phyloP scores from a whole-genome alignment of 768 basidiomycete species.

The Naematelia encephala region DNA sequence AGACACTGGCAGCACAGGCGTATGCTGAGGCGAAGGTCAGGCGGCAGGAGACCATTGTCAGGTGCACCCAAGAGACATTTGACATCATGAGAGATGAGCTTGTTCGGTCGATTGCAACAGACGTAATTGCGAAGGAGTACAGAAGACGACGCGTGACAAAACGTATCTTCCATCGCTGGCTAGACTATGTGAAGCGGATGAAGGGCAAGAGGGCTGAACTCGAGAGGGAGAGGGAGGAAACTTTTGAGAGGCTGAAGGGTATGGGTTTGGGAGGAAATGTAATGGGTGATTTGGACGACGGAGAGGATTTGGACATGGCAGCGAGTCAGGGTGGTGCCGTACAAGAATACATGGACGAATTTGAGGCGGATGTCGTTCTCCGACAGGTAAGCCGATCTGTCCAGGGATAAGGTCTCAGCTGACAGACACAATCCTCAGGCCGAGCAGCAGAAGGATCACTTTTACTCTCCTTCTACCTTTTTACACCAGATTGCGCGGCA shows the following conservation, averaged over 20 bases:
- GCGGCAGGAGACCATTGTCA: conserved; percentile 18
- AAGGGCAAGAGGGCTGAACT: conserved; percentile 17
- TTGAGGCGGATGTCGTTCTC: conserved; percentile 30
- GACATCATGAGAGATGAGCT: conserved; percentile 16
- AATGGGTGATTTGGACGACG: background rate
- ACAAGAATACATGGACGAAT: conserved; percentile 23
- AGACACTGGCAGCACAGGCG: conserved; percentile 19
- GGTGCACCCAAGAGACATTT: conserved; percentile 12
- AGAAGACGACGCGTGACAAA: conserved; percentile 11
- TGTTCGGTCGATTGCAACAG: conserved; percentile 4
- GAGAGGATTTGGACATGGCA: background rate
- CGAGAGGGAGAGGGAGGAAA: conserved; percentile 11
- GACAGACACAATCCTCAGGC: conserved; percentile 13
- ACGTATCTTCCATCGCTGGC: conserved; percentile 16
- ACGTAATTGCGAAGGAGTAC: conserved; percentile 19
- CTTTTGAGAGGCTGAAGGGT: conserved; percentile 18
- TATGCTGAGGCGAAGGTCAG: conserved; percentile 13
- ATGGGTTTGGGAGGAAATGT: conserved; percentile 29
- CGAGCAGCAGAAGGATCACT: conserved; percentile 27
- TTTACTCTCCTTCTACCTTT: conserved; percentile 38
- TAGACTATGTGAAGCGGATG: conserved; percentile 22
- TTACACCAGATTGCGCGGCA: conserved; percentile 29
- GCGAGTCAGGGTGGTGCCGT: background rate
- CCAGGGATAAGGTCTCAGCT: background rate
- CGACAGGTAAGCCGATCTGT: conserved; percentile 21